These are phyloP conservation scores for Macrolepiota albuminosa DNA, from an alignment of 768 basidiomycete species.

Conservation along the genomic window DNA sequence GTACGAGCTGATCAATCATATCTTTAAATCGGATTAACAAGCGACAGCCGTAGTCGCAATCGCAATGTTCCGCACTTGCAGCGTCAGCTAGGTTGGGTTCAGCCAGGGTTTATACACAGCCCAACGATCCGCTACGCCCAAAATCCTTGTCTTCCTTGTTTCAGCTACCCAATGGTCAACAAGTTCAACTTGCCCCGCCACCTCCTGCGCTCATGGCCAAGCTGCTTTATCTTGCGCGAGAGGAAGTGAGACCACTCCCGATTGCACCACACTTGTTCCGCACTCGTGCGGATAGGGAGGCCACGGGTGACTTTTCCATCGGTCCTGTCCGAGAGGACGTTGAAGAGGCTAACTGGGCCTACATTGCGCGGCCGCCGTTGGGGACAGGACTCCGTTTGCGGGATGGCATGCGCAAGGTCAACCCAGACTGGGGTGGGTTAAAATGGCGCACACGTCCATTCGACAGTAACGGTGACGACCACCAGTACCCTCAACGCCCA, in stretches of 20 bases:
- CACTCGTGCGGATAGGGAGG: constrained; percentile 21
- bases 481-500: constrained; percentile 2
- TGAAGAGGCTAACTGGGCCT: constrained; percentile 44
- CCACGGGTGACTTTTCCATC: constrained; percentile 18
- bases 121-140: constrained; percentile 4
- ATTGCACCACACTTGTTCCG: constrained; percentile 34
- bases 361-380: constrained; percentile 24
- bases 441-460: background rate
- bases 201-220: constrained; percentile 54
- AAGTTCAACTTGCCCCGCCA: constrained; percentile 29
- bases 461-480: background rate
- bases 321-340: constrained; percentile 57
- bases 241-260: constrained; percentile 42
- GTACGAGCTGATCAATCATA: constrained; percentile 64
- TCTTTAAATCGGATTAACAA: constrained; percentile 97
- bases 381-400: constrained; percentile 6
- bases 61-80: constrained; percentile 92
- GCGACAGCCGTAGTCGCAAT: constrained; percentile 89
- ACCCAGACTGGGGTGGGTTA: constrained; percentile 1
- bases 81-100: constrained; percentile 54
- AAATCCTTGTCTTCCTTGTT: constrained; percentile 23
- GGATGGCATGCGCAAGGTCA: background rate
- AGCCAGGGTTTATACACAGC: too few species aligned
- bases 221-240: constrained; percentile 55
- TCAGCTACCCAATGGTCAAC: constrained; percentile 23